Evolutionary conservation across 2,329 filamentous ascomycete species (phyloP).

Genomic region (Exserohilum turcica): DNA sequence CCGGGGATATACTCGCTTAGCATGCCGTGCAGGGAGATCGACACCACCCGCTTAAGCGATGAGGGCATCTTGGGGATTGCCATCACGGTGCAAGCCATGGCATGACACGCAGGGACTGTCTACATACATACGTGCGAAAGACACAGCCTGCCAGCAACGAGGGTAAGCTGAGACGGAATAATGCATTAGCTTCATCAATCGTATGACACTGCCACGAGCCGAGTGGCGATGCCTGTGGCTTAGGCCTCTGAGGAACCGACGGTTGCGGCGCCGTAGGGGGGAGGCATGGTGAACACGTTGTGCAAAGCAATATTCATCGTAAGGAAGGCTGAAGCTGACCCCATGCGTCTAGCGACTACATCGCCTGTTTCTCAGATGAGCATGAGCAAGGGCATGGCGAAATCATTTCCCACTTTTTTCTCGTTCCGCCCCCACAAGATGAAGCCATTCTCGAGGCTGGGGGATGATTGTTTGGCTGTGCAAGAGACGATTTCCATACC

Average conservation of each 20-base stretch:
- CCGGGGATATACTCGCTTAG: background rate
- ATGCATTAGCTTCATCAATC: background rate
- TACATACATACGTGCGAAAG: background rate
- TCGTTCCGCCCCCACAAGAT: background rate
- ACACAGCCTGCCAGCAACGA: background rate
- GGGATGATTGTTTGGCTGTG: background rate
- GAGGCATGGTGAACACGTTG: background rate
- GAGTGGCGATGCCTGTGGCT: background rate
- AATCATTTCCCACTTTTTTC: background rate
- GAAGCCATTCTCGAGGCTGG: background rate
- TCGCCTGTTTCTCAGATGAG: background rate
- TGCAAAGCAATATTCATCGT: background rate
- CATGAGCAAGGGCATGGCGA: background rate
- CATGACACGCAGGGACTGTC: conserved; percentile 1
- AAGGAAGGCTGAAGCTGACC: background rate
- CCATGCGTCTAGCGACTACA: background rate
- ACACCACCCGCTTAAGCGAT: conserved; percentile 1
- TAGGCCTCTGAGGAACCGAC: background rate
- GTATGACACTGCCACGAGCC: background rate
- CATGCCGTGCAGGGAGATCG: background rate
- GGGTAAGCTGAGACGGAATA: background rate
- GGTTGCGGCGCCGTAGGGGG: background rate
- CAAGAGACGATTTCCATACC: background rate
- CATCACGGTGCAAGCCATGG: conserved; percentile 1
- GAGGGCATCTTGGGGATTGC: background rate